phyloP scores from a whole-genome alignment of 805 yeast genomes.

The Tetrapisispora taiwanensis region DNA sequence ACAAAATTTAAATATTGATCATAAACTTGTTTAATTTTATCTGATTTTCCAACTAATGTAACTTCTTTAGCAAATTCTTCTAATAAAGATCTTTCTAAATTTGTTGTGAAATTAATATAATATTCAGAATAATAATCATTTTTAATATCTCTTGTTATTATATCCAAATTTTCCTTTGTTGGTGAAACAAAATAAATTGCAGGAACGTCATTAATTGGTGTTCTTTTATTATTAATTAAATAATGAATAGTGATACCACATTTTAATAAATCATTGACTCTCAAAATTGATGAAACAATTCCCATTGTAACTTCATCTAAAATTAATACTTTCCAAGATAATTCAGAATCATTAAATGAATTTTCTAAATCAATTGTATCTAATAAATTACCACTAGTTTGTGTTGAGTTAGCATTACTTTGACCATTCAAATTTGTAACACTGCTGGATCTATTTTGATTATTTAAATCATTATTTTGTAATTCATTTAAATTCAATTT shows the following conservation, averaged over 20 bases:
- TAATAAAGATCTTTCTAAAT: conserved; percentile 62
- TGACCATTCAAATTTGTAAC: not conserved
- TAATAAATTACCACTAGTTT: not conserved
- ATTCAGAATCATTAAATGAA: conserved; percentile 50
- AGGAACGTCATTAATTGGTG: conserved; percentile 90
- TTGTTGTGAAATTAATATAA: conserved; percentile 80
- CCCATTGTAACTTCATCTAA: conserved; percentile 75
- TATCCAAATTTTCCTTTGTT: conserved; percentile 59
- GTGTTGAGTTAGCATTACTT: not conserved
- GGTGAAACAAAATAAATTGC: conserved; percentile 89
- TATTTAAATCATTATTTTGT: not conserved
- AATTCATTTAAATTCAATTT: conserved; percentile 34
- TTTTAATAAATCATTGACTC: conserved; percentile 82
- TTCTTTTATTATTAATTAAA: conserved; percentile 56
- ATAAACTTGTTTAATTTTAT: conserved; percentile 72
- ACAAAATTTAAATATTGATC: conserved; percentile 90
- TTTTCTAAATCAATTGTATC: conserved; percentile 42
- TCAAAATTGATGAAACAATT: conserved; percentile 78
- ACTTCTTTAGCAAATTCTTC: conserved; percentile 85
- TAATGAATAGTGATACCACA: conserved; percentile 91
- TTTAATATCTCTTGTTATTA: conserved; percentile 62
- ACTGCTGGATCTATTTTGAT: not conserved
- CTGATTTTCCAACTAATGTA: conserved; percentile 59
- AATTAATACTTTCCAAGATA: conserved; percentile 84
- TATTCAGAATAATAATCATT: conserved; percentile 66